A percentile compares a stretch with the other conserved stretches of the same genome.
phyloP scores from a whole-genome alignment of 805 yeast species.

The Hanseniaspora clermontiae region DNA sequence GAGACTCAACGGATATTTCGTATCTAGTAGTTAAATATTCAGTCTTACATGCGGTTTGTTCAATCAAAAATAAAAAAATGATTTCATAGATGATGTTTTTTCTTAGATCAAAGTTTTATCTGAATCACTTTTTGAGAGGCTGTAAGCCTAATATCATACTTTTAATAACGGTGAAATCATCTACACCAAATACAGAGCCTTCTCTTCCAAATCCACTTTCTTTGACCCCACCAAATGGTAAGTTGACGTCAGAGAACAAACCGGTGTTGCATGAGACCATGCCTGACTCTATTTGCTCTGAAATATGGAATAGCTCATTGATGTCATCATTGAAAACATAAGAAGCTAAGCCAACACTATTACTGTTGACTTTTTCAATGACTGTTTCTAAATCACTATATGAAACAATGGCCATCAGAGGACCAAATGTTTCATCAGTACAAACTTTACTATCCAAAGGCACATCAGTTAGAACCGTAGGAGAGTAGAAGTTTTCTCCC shows the following conservation, averaged over 20 bases:
- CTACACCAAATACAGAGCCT: conserved; percentile 50
- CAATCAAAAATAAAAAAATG: too few species aligned
- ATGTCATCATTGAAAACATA: conserved; percentile 44
- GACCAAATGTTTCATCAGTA: conserved; percentile 54
- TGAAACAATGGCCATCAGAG: conserved; percentile 44
- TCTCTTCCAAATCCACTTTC: conserved; percentile 63
- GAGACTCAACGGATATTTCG: too few species aligned
- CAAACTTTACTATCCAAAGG: conserved; percentile 39
- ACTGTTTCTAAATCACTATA: conserved; percentile 46
- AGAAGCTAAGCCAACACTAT: conserved; percentile 46
- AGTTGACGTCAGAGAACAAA: conserved; percentile 40
- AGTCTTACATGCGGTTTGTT: too few species aligned
- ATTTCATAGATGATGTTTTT: too few species aligned
- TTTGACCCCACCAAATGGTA: conserved; percentile 54
- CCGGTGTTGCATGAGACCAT: conserved; percentile 55
- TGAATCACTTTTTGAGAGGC: conserved; percentile 15
- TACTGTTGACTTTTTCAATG: conserved; percentile 40
- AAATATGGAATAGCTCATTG: conserved; percentile 38
- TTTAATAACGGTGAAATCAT: conserved; percentile 45
- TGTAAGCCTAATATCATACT: conserved; percentile 38
- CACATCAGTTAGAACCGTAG: conserved; percentile 42
- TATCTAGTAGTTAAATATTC: too few species aligned
- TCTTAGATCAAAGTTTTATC: neutral
- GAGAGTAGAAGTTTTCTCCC: conserved; percentile 43
- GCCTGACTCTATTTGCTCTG: conserved; percentile 50